These are phyloP conservation scores for Phytophthora brassicae DNA, from an alignment of 352 stramenopile genomes.

Conservation along the genomic window DNA sequence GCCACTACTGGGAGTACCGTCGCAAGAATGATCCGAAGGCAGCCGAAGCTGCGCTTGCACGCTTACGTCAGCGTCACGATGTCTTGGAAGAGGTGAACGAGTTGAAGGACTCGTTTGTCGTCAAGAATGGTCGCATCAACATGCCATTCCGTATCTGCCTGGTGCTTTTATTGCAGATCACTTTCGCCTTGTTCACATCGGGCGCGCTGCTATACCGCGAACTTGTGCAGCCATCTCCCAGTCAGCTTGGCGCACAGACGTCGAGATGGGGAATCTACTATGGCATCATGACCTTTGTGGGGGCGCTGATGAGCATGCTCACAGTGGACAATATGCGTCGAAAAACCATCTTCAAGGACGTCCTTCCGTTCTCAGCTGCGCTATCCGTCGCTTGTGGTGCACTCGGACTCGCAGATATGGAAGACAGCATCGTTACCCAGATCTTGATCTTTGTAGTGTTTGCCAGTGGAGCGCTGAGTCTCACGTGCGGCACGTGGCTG, in stretches of 20 bases:
- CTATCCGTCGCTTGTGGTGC: slow-evolving; percentile 63
- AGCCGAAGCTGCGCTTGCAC: slow-evolving; percentile 51
- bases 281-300: slow-evolving; percentile 42
- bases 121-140: slow-evolving; percentile 67
- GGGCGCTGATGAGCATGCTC: slow-evolving; percentile 72
- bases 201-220: slow-evolving; percentile 68
- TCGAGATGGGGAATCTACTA: slow-evolving; percentile 61
- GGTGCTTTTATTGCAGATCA: slow-evolving; percentile 59
- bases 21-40: slow-evolving; percentile 60
- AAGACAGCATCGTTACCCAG: slow-evolving; percentile 43
- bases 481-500: slow-evolving; percentile 77
- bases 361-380: slow-evolving; percentile 69
- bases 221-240: slow-evolving; percentile 49
- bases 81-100: slow-evolving; percentile 68
- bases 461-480: slow-evolving; percentile 59
- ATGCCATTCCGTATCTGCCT: slow-evolving; percentile 69
- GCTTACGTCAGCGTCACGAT: slow-evolving; percentile 67
- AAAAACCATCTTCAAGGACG: slow-evolving; percentile 89
- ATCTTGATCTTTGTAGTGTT: slow-evolving; percentile 64
- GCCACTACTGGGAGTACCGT: slow-evolving; percentile 78
- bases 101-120: slow-evolving; percentile 62
- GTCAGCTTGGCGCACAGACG: slow-evolving; percentile 39
- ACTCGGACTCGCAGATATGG: slow-evolving; percentile 39
- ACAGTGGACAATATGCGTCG: slow-evolving; percentile 83
- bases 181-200: slow-evolving; percentile 74